phyloP scores from a whole-genome alignment of 768 basidiomycete species.

The Cystobasidiopsis lactophilus region DNA sequence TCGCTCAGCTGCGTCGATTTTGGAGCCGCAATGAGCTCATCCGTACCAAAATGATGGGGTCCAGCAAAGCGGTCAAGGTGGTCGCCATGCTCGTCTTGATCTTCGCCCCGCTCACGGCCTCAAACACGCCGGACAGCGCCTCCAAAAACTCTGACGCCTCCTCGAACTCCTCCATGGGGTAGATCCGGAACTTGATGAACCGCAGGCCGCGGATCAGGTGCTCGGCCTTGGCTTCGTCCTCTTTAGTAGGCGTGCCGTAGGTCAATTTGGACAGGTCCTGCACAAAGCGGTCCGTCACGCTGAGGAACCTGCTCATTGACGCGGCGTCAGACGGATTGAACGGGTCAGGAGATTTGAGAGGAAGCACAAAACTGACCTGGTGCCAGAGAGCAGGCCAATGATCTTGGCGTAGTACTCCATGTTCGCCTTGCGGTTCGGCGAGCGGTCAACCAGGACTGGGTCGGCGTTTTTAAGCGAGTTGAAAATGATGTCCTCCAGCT shows the following conservation, averaged over 20 bases:
- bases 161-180: slow-evolving; percentile 80
- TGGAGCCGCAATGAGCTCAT: too few relatives aligned
- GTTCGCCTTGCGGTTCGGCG: slow-evolving; percentile 56
- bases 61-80: slow-evolving; percentile 48
- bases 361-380: not conserved
- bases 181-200: slow-evolving; percentile 38
- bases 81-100: slow-evolving; percentile 73
- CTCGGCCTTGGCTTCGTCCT: slow-evolving; percentile 60
- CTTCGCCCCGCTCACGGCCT: slow-evolving; percentile 56
- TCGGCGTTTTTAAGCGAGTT: slow-evolving; percentile 36
- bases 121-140: slow-evolving; percentile 57
- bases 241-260: slow-evolving; percentile 54
- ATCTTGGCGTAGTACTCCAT: slow-evolving; percentile 62
- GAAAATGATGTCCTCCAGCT: slow-evolving; percentile 69
- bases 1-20: slow-evolving; percentile 26
- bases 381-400: slow-evolving; percentile 41
- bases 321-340: not conserved
- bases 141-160: slow-evolving; percentile 81
- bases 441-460: slow-evolving; percentile 30
- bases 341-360: not conserved
- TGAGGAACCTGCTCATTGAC: slow-evolving; percentile 43
- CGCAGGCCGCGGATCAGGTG: slow-evolving; percentile 53
- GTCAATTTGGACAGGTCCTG: slow-evolving; percentile 53
- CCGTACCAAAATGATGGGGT: slow-evolving; percentile 35
- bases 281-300: slow-evolving; percentile 78